Evolutionary conservation across 2,329 filamentous ascomycete species (phyloP).

Genomic region (Penicillium sumatraense): DNA sequence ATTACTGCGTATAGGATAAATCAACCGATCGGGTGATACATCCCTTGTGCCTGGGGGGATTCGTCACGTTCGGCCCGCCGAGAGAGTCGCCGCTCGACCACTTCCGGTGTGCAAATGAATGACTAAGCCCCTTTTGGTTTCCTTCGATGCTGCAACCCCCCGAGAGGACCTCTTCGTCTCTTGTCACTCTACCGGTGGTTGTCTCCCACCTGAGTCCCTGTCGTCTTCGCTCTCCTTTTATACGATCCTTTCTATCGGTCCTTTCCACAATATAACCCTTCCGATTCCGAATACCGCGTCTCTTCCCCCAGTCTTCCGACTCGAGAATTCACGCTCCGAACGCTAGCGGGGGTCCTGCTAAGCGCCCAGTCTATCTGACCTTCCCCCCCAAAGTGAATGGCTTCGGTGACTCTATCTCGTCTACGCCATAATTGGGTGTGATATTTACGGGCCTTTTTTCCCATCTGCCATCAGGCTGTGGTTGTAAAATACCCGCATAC

Average conservation of each 20-base stretch:
- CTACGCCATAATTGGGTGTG: slow-evolving; percentile 18
- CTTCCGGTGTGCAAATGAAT: slow-evolving; percentile 19
- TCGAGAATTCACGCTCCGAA: slow-evolving; percentile 24
- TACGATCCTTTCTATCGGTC: slow-evolving; percentile 15
- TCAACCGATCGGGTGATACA: neutral
- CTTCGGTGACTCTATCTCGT: slow-evolving; percentile 16
- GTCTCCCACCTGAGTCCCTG: slow-evolving; percentile 7
- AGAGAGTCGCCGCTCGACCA: too few relatives aligned
- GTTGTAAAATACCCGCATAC: neutral
- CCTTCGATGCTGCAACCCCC: slow-evolving; percentile 10
- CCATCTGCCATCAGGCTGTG: neutral
- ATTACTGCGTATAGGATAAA: neutral
- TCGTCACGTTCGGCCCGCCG: slow-evolving; percentile 9
- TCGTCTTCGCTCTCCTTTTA: slow-evolving; percentile 16
- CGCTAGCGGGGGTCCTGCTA: slow-evolving; percentile 29
- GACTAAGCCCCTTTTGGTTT: slow-evolving; percentile 18
- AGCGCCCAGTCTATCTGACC: slow-evolving; percentile 9
- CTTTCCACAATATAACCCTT: neutral
- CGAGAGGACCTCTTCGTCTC: slow-evolving; percentile 5
- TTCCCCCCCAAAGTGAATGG: slow-evolving; percentile 23
- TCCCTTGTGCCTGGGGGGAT: neutral
- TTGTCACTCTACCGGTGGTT: slow-evolving; percentile 13
- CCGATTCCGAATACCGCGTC: neutral
- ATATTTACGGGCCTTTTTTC: neutral
- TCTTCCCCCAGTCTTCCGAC: slow-evolving; percentile 10